Evolutionary conservation across 106 monocot species (phyloP).

Genomic region (Dioscorea alata): DNA sequence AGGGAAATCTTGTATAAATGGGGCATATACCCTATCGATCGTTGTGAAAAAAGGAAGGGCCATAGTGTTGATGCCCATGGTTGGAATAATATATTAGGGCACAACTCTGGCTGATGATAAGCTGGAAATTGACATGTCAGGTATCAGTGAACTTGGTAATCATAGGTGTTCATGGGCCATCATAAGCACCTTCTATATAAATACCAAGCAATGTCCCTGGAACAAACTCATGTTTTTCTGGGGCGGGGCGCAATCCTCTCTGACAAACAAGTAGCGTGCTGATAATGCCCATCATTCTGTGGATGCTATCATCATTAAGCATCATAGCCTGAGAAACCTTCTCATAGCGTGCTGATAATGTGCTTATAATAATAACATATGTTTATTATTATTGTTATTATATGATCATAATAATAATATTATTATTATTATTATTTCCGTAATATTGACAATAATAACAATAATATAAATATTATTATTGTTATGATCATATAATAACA

Average conservation of each 20-base stretch:
- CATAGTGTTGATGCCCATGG: constrained; percentile 13
- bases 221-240: constrained; percentile 11
- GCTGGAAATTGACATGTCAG: background rate
- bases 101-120: constrained; percentile 14
- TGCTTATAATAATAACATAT: no score
- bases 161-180: background rate
- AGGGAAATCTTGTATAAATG: constrained; percentile 11
- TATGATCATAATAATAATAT: no score
- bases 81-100: constrained; percentile 1
- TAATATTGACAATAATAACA: no score
- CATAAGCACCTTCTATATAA: constrained; percentile 10
- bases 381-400: no score
- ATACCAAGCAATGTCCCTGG: constrained; percentile 12
- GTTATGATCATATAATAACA: no score
- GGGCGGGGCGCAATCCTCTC: constrained; percentile 13
- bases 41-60: constrained; percentile 11
- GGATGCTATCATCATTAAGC: no score
- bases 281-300: constrained; percentile 14
- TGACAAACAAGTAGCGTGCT: constrained; percentile 9
- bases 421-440: no score
- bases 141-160: no score
- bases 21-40: constrained; percentile 8
- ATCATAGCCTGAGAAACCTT: no score
- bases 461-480: no score
- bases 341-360: no score